A percentile compares a stretch with the other conserved stretches of the same genome.
These are phyloP conservation scores for Syncephalastrum sp. DNA, from an alignment of 371 early-diverging fungal genomes.

Conservation along the genomic window DNA sequence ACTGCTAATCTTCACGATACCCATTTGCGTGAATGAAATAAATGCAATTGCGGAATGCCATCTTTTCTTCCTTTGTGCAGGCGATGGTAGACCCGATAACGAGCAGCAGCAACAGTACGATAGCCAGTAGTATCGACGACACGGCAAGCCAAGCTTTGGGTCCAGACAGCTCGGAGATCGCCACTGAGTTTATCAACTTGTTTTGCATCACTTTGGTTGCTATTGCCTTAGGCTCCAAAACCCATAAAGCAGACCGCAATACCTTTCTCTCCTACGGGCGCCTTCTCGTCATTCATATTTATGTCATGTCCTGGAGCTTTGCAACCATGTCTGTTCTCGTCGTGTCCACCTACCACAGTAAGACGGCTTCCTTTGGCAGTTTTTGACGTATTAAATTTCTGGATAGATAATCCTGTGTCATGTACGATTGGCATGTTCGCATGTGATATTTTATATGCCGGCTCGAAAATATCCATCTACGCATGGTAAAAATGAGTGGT, in stretches of 20 bases:
- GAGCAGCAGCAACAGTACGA: too few species aligned
- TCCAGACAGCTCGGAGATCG: constrained; percentile 36
- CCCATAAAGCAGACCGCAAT: constrained; percentile 28
- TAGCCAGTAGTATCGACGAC: too few species aligned
- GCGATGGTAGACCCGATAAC: too few species aligned
- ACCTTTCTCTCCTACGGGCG: constrained; percentile 43
- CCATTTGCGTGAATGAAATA: too few species aligned
- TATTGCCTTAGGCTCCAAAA: constrained; percentile 37
- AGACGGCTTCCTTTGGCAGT: not conserved
- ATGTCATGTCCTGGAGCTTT: constrained; percentile 44
- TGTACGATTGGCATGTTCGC: constrained; percentile 48
- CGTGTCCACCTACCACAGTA: constrained; percentile 49
- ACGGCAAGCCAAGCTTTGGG: too few species aligned
- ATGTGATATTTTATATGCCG: constrained; percentile 49
- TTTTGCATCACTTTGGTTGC: constrained; percentile 42
- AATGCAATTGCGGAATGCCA: too few species aligned
- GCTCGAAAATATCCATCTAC: constrained; percentile 42
- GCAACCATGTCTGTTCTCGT: constrained; percentile 33
- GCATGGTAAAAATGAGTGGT: too few species aligned
- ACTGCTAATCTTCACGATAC: too few species aligned
- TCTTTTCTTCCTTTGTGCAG: too few species aligned
- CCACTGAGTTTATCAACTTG: constrained; percentile 40
- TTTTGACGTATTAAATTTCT: not conserved
- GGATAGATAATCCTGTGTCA: constrained; percentile 36
- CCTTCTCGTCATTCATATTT: constrained; percentile 36